Evolutionary conservation across 2,329 filamentous ascomycete species (phyloP).

Genomic region (Aspergillus sergii): DNA sequence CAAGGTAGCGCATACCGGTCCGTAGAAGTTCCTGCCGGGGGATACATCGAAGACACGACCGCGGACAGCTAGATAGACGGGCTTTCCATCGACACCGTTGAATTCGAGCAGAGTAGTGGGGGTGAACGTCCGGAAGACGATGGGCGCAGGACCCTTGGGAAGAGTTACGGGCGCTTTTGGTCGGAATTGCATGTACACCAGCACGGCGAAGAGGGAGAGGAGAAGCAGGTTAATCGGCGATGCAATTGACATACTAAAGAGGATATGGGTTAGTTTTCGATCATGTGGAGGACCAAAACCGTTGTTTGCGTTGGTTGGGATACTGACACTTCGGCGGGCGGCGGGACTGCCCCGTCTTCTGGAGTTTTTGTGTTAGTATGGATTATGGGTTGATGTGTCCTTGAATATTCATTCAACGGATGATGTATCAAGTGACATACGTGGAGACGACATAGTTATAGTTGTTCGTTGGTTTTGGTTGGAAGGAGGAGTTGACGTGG

Average conservation of each 20-base stretch:
- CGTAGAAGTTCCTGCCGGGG: slow-evolving; percentile 88
- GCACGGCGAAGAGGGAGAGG: slow-evolving; percentile 58
- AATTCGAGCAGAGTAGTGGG: slow-evolving; percentile 82
- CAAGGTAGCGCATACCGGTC: slow-evolving; percentile 56
- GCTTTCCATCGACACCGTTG: slow-evolving; percentile 72
- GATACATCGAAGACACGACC: slow-evolving; percentile 91
- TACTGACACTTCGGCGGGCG: slow-evolving; percentile 42
- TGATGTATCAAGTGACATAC: neutral
- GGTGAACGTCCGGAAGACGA: slow-evolving; percentile 85
- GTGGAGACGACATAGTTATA: neutral
- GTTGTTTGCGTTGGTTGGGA: neutral
- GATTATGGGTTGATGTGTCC: neutral
- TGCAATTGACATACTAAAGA: slow-evolving; percentile 54
- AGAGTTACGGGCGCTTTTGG: slow-evolving; percentile 55
- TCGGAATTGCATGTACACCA: slow-evolving; percentile 62
- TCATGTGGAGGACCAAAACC: neutral
- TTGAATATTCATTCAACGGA: neutral
- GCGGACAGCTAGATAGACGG: slow-evolving; percentile 88
- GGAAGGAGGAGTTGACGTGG: neutral
- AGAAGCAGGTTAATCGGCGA: slow-evolving; percentile 66
- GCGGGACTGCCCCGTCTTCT: slow-evolving; percentile 26
- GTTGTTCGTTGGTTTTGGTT: neutral
- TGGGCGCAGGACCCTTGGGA: slow-evolving; percentile 61
- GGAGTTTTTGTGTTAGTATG: slow-evolving; percentile 16
- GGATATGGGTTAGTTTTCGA: slow-evolving; percentile 1